These are phyloP conservation scores for Trichoderma breve DNA, from an alignment of 2,329 filamentous ascomycete species.

Conservation along the genomic window DNA sequence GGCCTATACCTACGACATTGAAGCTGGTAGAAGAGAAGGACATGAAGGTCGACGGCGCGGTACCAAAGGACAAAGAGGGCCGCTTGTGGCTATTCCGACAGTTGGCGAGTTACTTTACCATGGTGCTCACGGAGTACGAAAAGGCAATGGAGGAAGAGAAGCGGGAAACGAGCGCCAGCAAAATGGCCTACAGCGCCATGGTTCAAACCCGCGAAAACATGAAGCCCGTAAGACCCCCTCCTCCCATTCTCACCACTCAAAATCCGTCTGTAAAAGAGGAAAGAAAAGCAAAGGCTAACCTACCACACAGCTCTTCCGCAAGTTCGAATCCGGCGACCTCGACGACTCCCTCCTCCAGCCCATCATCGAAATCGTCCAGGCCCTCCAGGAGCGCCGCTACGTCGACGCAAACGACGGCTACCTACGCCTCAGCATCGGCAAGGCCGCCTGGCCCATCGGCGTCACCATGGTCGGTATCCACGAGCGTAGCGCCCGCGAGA, in stretches of 20 bases:
- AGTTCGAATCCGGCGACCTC: conserved; percentile 77
- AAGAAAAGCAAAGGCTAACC: not conserved
- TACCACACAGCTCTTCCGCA: conserved; percentile 66
- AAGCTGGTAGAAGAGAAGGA: conserved; percentile 77
- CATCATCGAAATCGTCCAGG: conserved; percentile 86
- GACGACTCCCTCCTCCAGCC: conserved; percentile 77
- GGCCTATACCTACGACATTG: conserved; percentile 84
- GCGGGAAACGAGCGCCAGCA: conserved; percentile 69
- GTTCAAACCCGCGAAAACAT: conserved; percentile 83
- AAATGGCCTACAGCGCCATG: conserved; percentile 81
- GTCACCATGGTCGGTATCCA: conserved; percentile 99
- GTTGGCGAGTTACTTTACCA: conserved; percentile 90
- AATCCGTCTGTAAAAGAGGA: not conserved
- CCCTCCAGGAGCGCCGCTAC: conserved; percentile 86
- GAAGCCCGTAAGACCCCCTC: conserved; percentile 56
- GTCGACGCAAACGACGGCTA: conserved; percentile 97
- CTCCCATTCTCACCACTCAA: not conserved
- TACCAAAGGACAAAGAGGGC: conserved; percentile 63
- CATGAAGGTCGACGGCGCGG: conserved; percentile 73
- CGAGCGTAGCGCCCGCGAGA: conserved; percentile 92
- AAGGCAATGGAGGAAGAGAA: conserved; percentile 66
- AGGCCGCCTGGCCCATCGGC: conserved; percentile 97
- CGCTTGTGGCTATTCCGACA: conserved; percentile 78
- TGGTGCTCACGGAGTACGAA: conserved; percentile 90
- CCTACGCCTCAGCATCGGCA: conserved; percentile 86